Evolutionary conservation across 1,139 yeast species (phyloP), one percentile per base, ranked within the genome.

Genomic region (Arxiozyma telluris): DNA sequence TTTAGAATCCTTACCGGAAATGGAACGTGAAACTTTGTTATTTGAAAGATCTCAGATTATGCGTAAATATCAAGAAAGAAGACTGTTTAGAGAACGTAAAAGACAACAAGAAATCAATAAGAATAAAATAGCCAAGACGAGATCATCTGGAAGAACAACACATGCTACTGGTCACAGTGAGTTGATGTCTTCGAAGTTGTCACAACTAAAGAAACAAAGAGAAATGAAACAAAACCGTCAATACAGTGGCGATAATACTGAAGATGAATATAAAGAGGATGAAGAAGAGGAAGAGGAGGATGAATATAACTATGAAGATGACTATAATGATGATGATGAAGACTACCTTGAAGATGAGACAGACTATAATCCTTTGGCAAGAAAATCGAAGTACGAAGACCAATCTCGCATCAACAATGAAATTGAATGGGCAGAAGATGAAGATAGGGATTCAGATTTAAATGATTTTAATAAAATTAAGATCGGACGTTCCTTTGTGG

Each of bases 31-130:
- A 74, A 84, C 87, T 62, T 81, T 89, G 55, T 78, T 93, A 57
- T 94, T 88, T 64, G 98, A 93, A 57, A 87, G 99, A 71, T 80
- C 88, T 6, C 96, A 90, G 70, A 95, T 88, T 61, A 82, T 89
- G 83, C 96, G 91, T 68, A 81, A 85, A 59, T 90, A 77, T 70
- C 83, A 86, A 55, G 98, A 93, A 71, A 81, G 88, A 68, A 80
- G 80, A 66, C 83, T 85, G 64, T 81, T 94, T 64, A 88, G 87
- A 43, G 84, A 88, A 65, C 84, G 98, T 71, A 84, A 75, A 59
- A 73, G 71, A 55, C 78, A 74, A 50, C 76, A 73, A 57, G 70
- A 69, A 43, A 15, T 39, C 23, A 47, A 50, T 23, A 30, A 30
- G 8, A 50, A 68, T 68, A 46, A 63, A 65, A 54, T 41, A 6